Evolutionary conservation across 176 grass and related monocot species (phyloP), one percentile per base, ranked within the genome.

Genomic region (Aegilops longissima): DNA sequence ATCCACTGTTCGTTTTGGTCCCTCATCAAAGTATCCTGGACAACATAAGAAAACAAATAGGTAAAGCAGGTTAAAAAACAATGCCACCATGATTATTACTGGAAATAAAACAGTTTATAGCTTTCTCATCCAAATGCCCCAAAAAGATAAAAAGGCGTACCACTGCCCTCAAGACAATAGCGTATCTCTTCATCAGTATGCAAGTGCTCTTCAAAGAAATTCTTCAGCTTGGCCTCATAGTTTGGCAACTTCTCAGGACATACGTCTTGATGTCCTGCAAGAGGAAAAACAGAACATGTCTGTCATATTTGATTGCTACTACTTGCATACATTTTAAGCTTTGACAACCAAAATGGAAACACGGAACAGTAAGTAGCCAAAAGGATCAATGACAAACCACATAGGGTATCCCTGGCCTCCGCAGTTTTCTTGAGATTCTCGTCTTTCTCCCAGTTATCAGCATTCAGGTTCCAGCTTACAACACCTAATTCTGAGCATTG

Each of bases 111-210:
- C 11, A 56, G 10, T 51, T 12, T 9, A 3, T 56, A 65, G 38
- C 38, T 83, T 64, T 52, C 12, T 12, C 24, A 23, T 44, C 38
- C 72, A 59, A 82, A 49, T 76, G 6, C 29, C 6, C 12, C 18
- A 83, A 47, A 34, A 67, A 23, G 31, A 88, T 35, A 86, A 85
- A 5, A 85, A 79, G 33, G 75, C 4, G 85, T 89, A 98, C 96
- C 93, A 56, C 96, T 95, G 10, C 96, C 96, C 82, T 98, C 92
- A 49, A 98, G 90, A 72, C 88, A 92, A 84, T 98, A 98, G 27
- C 93, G 93, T 77, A 98, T 98, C 86, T 98, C 96, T 90, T 98
- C 96, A 52, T 98, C 96, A 76, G 92, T 95, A n/a, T n/a, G n/a
- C n/a, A n/a, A n/a, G n/a, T n/a, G n/a, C n/a, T n/a, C n/a, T n/a